phyloP scores from a whole-genome alignment of 2,329 filamentous ascomycete species.

The Rutstroemia sp. region DNA sequence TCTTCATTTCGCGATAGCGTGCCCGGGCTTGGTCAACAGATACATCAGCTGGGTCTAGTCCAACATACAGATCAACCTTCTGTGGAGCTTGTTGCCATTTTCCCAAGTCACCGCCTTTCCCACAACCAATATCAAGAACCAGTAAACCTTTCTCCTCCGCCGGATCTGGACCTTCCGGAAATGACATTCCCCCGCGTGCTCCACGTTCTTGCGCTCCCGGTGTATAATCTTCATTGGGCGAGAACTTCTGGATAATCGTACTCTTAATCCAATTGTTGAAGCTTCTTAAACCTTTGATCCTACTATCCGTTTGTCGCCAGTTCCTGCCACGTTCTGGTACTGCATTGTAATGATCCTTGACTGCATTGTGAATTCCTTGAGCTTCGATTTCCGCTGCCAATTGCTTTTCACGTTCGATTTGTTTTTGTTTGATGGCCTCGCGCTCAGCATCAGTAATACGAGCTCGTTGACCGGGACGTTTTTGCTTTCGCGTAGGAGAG shows the following conservation, averaged over 20 bases:
- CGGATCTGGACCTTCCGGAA: constrained; percentile 28
- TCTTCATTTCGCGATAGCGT: constrained; percentile 68
- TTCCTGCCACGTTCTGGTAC: constrained; percentile 89
- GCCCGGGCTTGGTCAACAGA: constrained; percentile 87
- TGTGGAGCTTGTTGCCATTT: constrained; percentile 98
- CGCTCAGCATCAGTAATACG: constrained; percentile 61
- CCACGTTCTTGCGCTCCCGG: constrained; percentile 51
- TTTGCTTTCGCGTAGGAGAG: constrained; percentile 49
- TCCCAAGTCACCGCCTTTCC: constrained; percentile 88
- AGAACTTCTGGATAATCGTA: constrained; percentile 94
- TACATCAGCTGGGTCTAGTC: constrained; percentile 85
- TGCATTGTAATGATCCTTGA: constrained; percentile 90
- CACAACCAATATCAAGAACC: constrained; percentile 90
- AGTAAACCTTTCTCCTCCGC: constrained; percentile 50
- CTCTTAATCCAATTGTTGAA: constrained; percentile 99
- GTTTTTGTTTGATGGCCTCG: constrained; percentile 57
- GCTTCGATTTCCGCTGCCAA: constrained; percentile 28
- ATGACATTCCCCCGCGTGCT: constrained; percentile 37
- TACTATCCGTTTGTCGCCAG: constrained; percentile 89
- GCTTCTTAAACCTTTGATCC: constrained; percentile 87
- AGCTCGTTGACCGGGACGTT: constrained; percentile 59
- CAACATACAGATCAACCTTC: constrained; percentile 85
- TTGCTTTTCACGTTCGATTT: constrained; percentile 47
- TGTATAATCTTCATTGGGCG: constrained; percentile 66
- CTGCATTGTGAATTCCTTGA: constrained; percentile 72